Conservation (phyloP, 2,329 filamentous ascomycete species). For the Scleromitrula shiraiana region DNA sequence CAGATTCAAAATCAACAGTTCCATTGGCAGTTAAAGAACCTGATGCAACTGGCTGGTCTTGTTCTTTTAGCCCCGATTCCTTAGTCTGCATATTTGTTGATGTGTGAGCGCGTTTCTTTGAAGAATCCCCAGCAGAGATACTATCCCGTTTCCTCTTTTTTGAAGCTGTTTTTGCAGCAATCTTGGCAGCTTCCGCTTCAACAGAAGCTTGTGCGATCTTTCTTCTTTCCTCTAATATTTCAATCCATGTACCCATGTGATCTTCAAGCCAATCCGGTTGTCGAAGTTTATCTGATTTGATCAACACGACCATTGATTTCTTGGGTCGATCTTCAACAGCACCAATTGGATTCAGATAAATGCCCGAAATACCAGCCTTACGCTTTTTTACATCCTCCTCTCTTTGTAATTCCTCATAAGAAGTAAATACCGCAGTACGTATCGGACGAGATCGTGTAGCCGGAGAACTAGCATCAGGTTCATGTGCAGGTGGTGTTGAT, state of each 20-base stretch:
- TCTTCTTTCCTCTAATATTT: constrained; percentile 7
- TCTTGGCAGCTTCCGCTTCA: constrained; percentile 2
- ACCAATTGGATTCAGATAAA: constrained; percentile 14
- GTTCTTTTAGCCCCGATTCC: no score
- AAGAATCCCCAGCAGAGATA: neutral
- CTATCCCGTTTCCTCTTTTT: constrained; percentile 7
- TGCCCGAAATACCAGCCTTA: constrained; percentile 12
- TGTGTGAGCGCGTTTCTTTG: neutral
- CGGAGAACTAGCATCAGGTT: neutral
- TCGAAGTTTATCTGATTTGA: constrained; percentile 27
- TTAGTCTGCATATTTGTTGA: no score
- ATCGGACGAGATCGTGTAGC: neutral
- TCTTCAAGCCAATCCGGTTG: constrained; percentile 12
- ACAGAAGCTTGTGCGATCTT: constrained; percentile 2
- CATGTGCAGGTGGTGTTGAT: neutral
- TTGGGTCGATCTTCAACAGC: constrained; percentile 25
- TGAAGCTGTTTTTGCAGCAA: neutral
- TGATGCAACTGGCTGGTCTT: neutral
- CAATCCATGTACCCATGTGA: constrained; percentile 15
- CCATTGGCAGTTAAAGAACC: neutral
- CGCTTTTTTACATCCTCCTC: constrained; percentile 10
- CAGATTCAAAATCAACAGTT: neutral
- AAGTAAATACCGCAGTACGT: constrained; percentile 1
- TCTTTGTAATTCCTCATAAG: constrained; percentile 10
- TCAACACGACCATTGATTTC: constrained; percentile 28